Percentiles rank a stretch among this genome's conserved stretches.
These are phyloP conservation scores for Acacia acuminata DNA, from an alignment of 306 rosid species.

Conservation along the genomic window DNA sequence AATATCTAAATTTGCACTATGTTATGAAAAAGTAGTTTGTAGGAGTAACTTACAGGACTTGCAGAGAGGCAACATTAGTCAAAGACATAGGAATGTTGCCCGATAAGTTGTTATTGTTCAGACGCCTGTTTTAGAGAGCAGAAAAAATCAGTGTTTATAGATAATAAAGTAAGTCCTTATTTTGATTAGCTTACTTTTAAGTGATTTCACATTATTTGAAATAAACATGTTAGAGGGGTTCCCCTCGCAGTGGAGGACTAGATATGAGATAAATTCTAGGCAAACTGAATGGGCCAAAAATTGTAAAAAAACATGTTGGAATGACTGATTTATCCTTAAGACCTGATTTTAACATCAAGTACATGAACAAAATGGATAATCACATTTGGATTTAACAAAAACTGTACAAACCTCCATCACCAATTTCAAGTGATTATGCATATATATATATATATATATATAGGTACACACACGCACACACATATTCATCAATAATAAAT, in stretches of 20 bases:
- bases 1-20: background rate
- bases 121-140: background rate
- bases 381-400: background rate
- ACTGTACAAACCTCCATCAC: background rate
- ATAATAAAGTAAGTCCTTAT: no score
- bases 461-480: background rate
- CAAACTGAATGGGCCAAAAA: no score
- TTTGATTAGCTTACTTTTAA: no score
- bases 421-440: background rate
- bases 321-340: no score
- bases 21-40: background rate
- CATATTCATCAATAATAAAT: background rate
- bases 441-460: background rate
- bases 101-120: background rate
- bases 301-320: no score
- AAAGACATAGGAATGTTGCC: constrained; percentile 2
- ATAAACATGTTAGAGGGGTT: no score
- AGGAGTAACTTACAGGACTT: background rate
- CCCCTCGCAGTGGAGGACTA: background rate
- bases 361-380: background rate
- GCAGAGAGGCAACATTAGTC: background rate
- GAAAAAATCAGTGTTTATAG: no score
- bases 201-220: no score
- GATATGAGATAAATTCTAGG: background rate
- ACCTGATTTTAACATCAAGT: background rate